Evolutionary conservation across 352 stramenopile genomes (phyloP).

Genomic region (Globisporangium okanoganense): DNA sequence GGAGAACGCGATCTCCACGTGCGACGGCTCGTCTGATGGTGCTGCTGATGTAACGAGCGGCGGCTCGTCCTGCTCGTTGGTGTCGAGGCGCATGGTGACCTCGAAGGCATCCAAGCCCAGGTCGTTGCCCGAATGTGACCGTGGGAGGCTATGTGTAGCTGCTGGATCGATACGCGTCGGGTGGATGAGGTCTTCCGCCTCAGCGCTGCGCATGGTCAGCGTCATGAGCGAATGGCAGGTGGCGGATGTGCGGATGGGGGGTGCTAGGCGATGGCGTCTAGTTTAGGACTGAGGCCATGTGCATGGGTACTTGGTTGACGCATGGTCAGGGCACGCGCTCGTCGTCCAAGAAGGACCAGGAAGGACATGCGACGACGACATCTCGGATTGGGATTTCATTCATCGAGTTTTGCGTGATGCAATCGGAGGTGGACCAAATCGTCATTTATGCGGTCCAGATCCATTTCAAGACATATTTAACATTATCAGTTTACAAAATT

Average conservation of each 20-base stretch:
- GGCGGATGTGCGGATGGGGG: background rate
- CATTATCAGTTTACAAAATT: too few species aligned
- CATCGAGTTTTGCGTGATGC: background rate
- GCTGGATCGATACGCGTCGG: background rate
- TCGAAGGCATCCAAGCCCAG: conserved; percentile 1
- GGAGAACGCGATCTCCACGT: conserved; percentile 65
- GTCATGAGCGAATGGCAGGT: conserved; percentile 1
- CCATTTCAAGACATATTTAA: background rate
- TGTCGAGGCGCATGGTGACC: background rate
- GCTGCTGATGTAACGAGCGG: background rate
- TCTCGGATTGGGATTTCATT: background rate
- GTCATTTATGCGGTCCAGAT: background rate
- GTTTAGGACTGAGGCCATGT: conserved; percentile 7
- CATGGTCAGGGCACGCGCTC: too few species aligned
- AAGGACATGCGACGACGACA: background rate
- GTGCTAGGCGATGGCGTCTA: background rate
- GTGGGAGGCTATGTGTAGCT: background rate
- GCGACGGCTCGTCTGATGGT: conserved; percentile 1
- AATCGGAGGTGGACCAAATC: background rate
- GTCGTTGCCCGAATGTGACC: conserved; percentile 1
- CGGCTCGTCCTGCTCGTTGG: background rate
- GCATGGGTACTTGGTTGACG: too few species aligned
- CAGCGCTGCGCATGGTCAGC: conserved; percentile 1
- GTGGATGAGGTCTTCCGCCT: conserved; percentile 6
- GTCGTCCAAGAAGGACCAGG: too few species aligned